phyloP scores from a whole-genome alignment of 2,329 filamentous ascomycete genomes.

The Phaeosphaeriaceae sp. region DNA sequence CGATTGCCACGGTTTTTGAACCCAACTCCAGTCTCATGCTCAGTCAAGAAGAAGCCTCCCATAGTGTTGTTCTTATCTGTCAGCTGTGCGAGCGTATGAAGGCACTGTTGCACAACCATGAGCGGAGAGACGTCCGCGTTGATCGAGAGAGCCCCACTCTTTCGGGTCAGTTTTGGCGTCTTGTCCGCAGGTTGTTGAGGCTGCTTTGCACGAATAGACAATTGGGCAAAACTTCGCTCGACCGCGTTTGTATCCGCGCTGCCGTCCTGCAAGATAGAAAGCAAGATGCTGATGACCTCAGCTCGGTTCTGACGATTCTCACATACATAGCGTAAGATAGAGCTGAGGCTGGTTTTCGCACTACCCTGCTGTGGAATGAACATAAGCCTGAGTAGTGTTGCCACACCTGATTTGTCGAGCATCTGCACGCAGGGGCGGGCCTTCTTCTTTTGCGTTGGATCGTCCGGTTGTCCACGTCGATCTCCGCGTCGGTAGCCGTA shows the following conservation, averaged over 20 bases:
- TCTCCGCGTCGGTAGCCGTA: slow-evolving; percentile 41
- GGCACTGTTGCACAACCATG: slow-evolving; percentile 93
- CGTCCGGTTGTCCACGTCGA: slow-evolving; percentile 52
- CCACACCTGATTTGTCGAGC: slow-evolving; percentile 93
- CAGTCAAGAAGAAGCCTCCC: slow-evolving; percentile 88
- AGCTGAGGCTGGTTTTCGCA: slow-evolving; percentile 81
- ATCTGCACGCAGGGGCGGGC: slow-evolving; percentile 86
- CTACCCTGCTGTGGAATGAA: slow-evolving; percentile 93
- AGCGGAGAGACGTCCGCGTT: slow-evolving; percentile 91
- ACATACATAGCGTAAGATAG: slow-evolving; percentile 88
- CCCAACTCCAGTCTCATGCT: slow-evolving; percentile 81
- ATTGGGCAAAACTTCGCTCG: slow-evolving; percentile 91
- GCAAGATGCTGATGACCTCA: slow-evolving; percentile 89
- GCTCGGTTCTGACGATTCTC: slow-evolving; percentile 95
- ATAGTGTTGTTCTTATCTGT: slow-evolving; percentile 86
- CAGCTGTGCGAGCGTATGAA: slow-evolving; percentile 83
- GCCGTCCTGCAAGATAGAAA: slow-evolving; percentile 94
- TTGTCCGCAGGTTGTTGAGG: slow-evolving; percentile 68
- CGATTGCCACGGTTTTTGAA: slow-evolving; percentile 78
- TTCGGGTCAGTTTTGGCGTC: slow-evolving; percentile 83
- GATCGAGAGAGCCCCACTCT: slow-evolving; percentile 66
- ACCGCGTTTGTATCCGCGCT: slow-evolving; percentile 92
- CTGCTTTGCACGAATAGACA: slow-evolving; percentile 89
- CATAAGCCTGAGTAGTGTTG: slow-evolving; percentile 97
- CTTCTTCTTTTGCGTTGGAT: slow-evolving; percentile 67